Evolutionary conservation across 148 eudicot species (phyloP).

Genomic region (Vaccinium corymbosum): DNA sequence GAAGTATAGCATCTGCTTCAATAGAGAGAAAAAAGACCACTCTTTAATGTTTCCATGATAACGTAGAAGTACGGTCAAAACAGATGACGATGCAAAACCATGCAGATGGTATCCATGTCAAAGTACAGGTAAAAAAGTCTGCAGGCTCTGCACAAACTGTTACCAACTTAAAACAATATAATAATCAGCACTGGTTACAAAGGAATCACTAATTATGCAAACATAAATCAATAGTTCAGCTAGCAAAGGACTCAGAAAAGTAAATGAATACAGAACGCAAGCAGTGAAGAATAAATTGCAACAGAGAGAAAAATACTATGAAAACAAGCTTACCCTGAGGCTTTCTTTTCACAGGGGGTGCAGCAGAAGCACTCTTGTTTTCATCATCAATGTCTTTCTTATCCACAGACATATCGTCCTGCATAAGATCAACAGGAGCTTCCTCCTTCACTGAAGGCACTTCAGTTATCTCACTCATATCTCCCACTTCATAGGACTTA

Average conservation of each 20-base stretch:
- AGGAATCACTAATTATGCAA: not conserved
- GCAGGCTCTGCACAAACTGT: not conserved
- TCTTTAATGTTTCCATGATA: not conserved
- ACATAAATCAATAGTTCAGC: not conserved
- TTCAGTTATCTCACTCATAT: constrained; percentile 43
- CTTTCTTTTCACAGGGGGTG: constrained; percentile 67
- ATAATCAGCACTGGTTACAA: not conserved
- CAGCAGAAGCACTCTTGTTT: constrained; percentile 35
- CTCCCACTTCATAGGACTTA: constrained; percentile 44
- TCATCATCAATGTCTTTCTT: constrained; percentile 35
- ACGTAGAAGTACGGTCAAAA: not conserved
- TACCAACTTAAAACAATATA: not conserved
- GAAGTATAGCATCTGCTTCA: not conserved
- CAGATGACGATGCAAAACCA: not conserved
- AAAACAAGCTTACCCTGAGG: constrained; percentile 50
- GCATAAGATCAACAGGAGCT: constrained; percentile 42
- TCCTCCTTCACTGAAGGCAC: constrained; percentile 38
- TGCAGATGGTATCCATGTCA: not conserved
- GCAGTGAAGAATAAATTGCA: constrained; percentile 3
- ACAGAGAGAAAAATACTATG: not conserved
- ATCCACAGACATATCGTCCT: constrained; percentile 36
- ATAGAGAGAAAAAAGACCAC: not conserved
- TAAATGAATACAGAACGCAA: not conserved
- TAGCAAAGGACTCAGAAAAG: not conserved
- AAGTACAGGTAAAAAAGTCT: not conserved